Evolutionary conservation across 2,329 filamentous ascomycete genomes (phyloP), one percentile per base, ranked within the genome.

Genomic region (Pseudogymnoascus sp.): DNA sequence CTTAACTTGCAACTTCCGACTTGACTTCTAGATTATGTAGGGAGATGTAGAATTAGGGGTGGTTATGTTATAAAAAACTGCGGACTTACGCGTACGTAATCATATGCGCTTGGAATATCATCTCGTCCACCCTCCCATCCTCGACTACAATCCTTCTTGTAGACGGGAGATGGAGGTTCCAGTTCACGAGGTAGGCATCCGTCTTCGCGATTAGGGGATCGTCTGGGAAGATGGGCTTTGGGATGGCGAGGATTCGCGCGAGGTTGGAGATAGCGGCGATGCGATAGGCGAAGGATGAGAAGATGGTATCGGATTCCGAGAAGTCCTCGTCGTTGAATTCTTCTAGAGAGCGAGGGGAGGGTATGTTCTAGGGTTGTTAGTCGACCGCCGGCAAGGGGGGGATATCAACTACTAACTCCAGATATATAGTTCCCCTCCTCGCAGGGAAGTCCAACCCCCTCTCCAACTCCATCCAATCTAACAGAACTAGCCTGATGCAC

Each of bases 21-120:
- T 46, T 46, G 22, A 7, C 41, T 24, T 41, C 6, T 24, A 12
- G 16, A 24, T 24, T 24, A 43, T 6, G 40, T 22, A 12, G 11
- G 10, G 5, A 24, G 19, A 14, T 6, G 12, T 24, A 24, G 41
- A 14, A 46, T 24, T 11, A 46, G 19, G 6, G 24, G 19, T 46
- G 19, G 22, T 7, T 46, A 14, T 1, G 41, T 22, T 46, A 22
- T 46, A 50, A 50, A 14, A 3, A 10, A n/a, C 43, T 28, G 12
- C 7, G 22, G 3, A 70, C 70, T 68, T 69, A 72, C 69, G 75
- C 75, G 62, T 84, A 78, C 61, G 83, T 80, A 70, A 96, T 90
- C 85, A 96, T 93, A 66, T 90, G 88, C 0, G 90, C 92, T 73
- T 96, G 91, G 76, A 96, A 96, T 75, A 96, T 87, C 83, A 96